These are phyloP conservation scores for Sporothrix pseudoabietina DNA, from an alignment of 2,329 filamentous ascomycete species.

Conservation along the genomic window DNA sequence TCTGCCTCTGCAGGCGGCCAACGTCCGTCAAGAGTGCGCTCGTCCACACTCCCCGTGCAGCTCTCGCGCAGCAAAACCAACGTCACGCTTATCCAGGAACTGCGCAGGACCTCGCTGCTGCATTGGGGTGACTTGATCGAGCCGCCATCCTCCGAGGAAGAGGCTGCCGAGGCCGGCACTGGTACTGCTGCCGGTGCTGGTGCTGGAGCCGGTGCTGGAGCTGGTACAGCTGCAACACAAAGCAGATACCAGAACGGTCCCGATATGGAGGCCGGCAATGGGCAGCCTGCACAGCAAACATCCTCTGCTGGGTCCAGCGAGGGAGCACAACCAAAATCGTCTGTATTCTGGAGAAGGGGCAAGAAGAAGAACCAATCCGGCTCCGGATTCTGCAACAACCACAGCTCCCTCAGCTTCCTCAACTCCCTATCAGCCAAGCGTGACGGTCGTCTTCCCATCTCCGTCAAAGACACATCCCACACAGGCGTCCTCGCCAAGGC, in stretches of 20 bases:
- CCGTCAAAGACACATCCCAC: conserved; percentile 69
- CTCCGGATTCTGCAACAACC: background rate
- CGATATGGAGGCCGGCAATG: background rate
- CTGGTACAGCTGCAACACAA: background rate
- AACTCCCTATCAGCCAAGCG: conserved; percentile 48
- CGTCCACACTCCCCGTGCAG: conserved; percentile 32
- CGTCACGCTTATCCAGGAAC: conserved; percentile 39
- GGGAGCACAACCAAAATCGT: background rate
- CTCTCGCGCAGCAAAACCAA: conserved; percentile 38
- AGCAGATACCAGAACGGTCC: background rate
- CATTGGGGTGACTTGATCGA: conserved; percentile 22
- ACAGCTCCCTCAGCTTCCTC: conserved; percentile 22
- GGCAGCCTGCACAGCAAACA: conserved; percentile 24
- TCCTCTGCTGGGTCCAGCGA: background rate
- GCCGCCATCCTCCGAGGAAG: background rate
- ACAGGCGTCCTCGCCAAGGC: conserved; percentile 74
- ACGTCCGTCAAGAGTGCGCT: conserved; percentile 25
- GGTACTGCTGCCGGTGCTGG: background rate
- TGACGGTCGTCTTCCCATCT: conserved; percentile 72
- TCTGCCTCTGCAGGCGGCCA: background rate
- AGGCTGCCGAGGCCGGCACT: background rate
- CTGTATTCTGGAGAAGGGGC: conserved; percentile 24
- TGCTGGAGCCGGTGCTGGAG: background rate
- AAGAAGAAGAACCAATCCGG: background rate
- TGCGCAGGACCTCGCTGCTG: conserved; percentile 36